phyloP scores from a whole-genome alignment of 2,329 filamentous ascomycete genomes.

The Neofusicoccum sp. region DNA sequence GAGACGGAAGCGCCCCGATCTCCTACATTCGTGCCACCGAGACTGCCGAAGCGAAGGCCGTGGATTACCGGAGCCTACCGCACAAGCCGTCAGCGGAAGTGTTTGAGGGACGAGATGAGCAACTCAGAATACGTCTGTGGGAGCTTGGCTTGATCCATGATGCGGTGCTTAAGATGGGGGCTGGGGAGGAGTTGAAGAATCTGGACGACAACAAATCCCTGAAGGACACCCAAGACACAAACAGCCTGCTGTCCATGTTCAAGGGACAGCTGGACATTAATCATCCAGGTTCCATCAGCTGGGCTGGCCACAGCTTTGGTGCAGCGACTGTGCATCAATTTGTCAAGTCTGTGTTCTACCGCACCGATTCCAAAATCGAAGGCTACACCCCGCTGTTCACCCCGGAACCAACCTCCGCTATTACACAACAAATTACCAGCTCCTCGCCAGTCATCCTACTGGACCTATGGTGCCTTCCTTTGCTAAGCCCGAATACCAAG shows the following conservation, averaged over 20 bases:
- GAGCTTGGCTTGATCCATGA: slow-evolving; percentile 74
- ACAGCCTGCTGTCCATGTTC: slow-evolving; percentile 61
- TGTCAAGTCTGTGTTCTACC: slow-evolving; percentile 71
- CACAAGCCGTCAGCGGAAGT: slow-evolving; percentile 68
- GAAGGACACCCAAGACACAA: slow-evolving; percentile 36
- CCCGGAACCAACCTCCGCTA: slow-evolving; percentile 57
- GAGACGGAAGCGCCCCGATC: slow-evolving; percentile 79
- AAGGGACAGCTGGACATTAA: slow-evolving; percentile 66
- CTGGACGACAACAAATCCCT: slow-evolving; percentile 46
- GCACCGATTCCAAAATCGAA: slow-evolving; percentile 22
- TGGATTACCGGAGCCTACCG: slow-evolving; percentile 52
- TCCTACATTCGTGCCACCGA: slow-evolving; percentile 67
- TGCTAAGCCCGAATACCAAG: slow-evolving; percentile 63
- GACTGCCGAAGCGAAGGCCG: slow-evolving; percentile 41
- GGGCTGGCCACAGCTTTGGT: slow-evolving; percentile 81
- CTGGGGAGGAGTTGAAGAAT: slow-evolving; percentile 51
- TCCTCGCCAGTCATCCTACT: slow-evolving; percentile 68
- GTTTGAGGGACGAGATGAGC: slow-evolving; percentile 67
- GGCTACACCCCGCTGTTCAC: slow-evolving; percentile 63
- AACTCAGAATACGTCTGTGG: slow-evolving; percentile 76
- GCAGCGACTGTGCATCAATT: slow-evolving; percentile 74
- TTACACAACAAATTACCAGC: slow-evolving; percentile 69
- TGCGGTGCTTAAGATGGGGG: slow-evolving; percentile 67
- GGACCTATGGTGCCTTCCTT: slow-evolving; percentile 79
- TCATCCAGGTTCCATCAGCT: slow-evolving; percentile 71